These are phyloP conservation scores for Populus hybrid DNA, from an alignment of 441 rosid species.

Conservation along the genomic window DNA sequence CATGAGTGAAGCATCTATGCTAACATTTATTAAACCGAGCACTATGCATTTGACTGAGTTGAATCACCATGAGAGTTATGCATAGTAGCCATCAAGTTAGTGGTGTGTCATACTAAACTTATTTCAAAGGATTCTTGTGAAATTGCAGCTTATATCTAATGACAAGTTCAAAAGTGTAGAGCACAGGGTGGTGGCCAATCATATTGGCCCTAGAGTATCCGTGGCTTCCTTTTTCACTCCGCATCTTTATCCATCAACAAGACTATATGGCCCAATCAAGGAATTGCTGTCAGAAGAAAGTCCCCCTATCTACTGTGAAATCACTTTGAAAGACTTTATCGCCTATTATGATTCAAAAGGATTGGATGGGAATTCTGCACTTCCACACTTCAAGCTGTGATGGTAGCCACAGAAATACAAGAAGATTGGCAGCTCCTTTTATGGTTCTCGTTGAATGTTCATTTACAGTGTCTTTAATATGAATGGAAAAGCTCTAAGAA, in stretches of 20 bases:
- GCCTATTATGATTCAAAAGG: constrained; percentile 7
- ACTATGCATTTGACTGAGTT: background rate
- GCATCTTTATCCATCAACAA: constrained; percentile 10
- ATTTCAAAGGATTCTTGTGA: background rate
- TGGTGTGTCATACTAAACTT: background rate
- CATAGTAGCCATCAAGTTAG: background rate
- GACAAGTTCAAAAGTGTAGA: constrained; percentile 21
- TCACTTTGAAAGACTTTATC: constrained; percentile 6
- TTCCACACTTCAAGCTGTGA: constrained; percentile 11
- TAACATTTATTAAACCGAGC: background rate
- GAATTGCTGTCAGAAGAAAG: constrained; percentile 11
- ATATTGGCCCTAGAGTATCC: constrained; percentile 13
- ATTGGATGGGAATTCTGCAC: constrained; percentile 15
- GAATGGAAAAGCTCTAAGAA: background rate
- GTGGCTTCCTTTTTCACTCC: constrained; percentile 21
- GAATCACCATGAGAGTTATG: background rate
- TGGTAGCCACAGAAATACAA: background rate
- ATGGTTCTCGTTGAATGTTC: background rate
- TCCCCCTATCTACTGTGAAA: constrained; percentile 3
- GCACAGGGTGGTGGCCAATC: constrained; percentile 24
- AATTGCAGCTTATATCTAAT: constrained; percentile 25
- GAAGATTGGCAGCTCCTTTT: background rate
- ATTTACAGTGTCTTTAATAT: background rate
- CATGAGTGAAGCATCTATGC: background rate
- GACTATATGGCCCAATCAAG: constrained; percentile 13